These are phyloP conservation scores for Kodamaea sagamina DNA, from an alignment of 805 yeast genomes.

Conservation along the genomic window DNA sequence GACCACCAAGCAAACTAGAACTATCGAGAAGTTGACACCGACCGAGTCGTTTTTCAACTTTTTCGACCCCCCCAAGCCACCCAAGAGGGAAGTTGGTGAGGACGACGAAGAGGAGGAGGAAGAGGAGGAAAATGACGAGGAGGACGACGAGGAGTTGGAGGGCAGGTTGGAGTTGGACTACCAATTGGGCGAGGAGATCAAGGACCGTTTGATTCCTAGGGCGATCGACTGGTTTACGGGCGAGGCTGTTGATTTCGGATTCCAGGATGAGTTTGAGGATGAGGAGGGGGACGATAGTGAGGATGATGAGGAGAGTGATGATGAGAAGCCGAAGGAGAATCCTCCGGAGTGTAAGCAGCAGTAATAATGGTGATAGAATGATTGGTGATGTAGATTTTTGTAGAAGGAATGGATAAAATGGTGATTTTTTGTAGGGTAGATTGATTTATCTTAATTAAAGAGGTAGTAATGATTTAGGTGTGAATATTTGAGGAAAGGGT, in stretches of 20 bases:
- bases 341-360: constrained; percentile 82
- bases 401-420: no score
- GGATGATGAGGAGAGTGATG: constrained; percentile 63
- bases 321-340: constrained; percentile 58
- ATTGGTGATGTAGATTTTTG: no score
- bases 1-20: constrained; percentile 93
- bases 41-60: constrained; percentile 93
- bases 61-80: constrained; percentile 88
- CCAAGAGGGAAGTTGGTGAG: constrained; percentile 40
- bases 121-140: constrained; percentile 52
- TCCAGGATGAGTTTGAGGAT: constrained; percentile 59
- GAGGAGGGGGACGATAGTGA: constrained; percentile 65
- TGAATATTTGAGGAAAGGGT: no score
- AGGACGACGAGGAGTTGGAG: constrained; percentile 74
- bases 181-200: constrained; percentile 93
- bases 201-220: constrained; percentile 93
- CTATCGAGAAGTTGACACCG: constrained; percentile 93
- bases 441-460: no score
- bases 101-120: constrained; percentile 53
- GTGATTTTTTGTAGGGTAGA: no score
- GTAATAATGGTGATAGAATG: constrained; percentile 23
- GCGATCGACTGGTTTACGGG: constrained; percentile 99
- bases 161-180: constrained; percentile 87
- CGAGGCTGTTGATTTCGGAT: constrained; percentile 78
- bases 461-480: no score